phyloP scores from a whole-genome alignment of 768 basidiomycete genomes.

The Trametopsis cervina region DNA sequence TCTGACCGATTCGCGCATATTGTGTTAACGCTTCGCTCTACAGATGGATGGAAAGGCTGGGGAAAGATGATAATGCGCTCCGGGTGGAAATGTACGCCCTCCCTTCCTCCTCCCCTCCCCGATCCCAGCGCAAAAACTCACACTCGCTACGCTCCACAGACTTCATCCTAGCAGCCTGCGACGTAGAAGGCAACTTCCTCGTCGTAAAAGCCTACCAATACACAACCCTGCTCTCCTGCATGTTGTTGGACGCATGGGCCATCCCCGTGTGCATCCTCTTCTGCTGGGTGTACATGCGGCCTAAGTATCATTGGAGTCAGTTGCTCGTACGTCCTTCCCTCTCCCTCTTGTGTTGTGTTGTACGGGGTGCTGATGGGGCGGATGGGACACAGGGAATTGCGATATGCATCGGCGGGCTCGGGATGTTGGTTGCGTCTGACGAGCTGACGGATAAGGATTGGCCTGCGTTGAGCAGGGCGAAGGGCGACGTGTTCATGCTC shows the following conservation, averaged over 20 bases:
- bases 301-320: conserved; percentile 80
- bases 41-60: conserved; percentile 86
- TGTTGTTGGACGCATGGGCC: conserved; percentile 92
- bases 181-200: conserved; percentile 86
- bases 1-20: background rate
- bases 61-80: conserved; percentile 61
- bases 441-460: conserved; percentile 72
- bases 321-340: conserved; percentile 42
- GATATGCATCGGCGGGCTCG: conserved; percentile 70
- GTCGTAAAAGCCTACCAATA: conserved; percentile 85
- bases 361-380: too few species aligned
- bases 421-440: conserved; percentile 74
- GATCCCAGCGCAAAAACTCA: background rate
- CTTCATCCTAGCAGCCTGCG: conserved; percentile 68
- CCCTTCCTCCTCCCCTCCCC: background rate
- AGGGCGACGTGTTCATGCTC: conserved; percentile 85
- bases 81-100: conserved; percentile 77
- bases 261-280: conserved; percentile 83
- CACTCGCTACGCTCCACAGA: conserved; percentile 45
- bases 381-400: conserved; percentile 48
- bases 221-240: conserved; percentile 82
- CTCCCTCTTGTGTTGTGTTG: too few species aligned
- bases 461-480: conserved; percentile 54
- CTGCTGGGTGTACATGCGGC: conserved; percentile 77
- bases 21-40: background rate